These are phyloP conservation scores for Didymella pinodella DNA, from an alignment of 2,329 filamentous ascomycete genomes.

Conservation along the genomic window DNA sequence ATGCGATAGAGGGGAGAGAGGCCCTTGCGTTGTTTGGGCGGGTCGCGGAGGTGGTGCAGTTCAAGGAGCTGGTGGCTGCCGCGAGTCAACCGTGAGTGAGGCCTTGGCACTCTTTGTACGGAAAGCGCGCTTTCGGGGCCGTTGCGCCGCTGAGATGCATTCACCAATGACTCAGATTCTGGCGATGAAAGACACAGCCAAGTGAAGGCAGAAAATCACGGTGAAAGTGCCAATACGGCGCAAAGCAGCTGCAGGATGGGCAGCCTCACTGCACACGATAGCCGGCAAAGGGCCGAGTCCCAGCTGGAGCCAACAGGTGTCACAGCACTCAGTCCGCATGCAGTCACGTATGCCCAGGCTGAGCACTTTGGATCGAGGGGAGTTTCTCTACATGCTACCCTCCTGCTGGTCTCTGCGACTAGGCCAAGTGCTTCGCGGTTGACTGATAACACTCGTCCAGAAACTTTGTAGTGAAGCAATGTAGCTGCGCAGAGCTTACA, in stretches of 20 bases:
- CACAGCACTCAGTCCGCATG: conserved; percentile 13
- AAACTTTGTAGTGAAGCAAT: neutral
- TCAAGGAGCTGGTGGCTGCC: conserved; percentile 33
- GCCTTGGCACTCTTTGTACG: conserved; percentile 31
- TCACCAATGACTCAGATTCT: conserved; percentile 1
- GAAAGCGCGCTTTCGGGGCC: conserved; percentile 5
- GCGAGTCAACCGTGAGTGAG: conserved; percentile 26
- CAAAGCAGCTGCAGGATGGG: neutral
- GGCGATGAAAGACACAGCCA: neutral
- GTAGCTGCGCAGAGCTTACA: neutral
- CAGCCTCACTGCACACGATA: conserved; percentile 8
- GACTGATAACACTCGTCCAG: neutral
- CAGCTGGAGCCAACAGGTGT: conserved; percentile 3
- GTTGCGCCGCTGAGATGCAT: neutral
- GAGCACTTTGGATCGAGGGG: neutral
- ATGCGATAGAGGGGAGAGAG: conserved; percentile 33
- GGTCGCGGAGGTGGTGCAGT: conserved; percentile 40
- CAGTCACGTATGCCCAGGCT: conserved; percentile 5
- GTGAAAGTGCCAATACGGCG: neutral
- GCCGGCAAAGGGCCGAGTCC: conserved; percentile 13
- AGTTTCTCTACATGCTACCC: neutral
- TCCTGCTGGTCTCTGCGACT: neutral
- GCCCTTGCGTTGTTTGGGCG: conserved; percentile 43
- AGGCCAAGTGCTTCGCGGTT: neutral
- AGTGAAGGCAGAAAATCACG: conserved; percentile 2